Conservation (phyloP, 257 asterid species). For the Gentiana dahurica region DNA sequence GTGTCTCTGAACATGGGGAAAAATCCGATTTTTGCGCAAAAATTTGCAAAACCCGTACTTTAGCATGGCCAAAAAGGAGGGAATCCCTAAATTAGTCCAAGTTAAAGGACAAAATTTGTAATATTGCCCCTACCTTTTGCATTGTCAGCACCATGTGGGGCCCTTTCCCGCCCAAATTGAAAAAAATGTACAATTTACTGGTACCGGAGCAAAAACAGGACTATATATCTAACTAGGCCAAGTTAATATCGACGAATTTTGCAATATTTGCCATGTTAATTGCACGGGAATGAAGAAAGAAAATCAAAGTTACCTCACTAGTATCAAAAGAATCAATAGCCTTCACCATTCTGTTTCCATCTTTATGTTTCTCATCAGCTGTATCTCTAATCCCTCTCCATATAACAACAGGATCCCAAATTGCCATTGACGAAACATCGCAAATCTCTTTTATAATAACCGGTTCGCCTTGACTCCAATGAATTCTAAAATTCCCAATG, state of each 20-base stretch:
- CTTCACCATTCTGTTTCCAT: slow-evolving; percentile 58
- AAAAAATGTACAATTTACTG: too few relatives aligned
- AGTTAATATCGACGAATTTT: background rate
- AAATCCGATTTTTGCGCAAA: too few relatives aligned
- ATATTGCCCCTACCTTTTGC: too few relatives aligned
- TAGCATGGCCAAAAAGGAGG: too few relatives aligned
- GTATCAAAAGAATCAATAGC: slow-evolving; percentile 57
- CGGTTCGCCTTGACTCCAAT: slow-evolving; percentile 80
- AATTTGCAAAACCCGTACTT: too few relatives aligned
- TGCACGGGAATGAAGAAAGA: too few relatives aligned
- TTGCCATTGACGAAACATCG: slow-evolving; percentile 52
- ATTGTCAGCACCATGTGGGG: too few relatives aligned
- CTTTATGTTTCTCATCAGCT: slow-evolving; percentile 65
- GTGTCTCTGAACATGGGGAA: too few relatives aligned
- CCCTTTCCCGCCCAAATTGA: too few relatives aligned
- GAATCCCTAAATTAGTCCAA: too few relatives aligned
- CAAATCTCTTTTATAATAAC: slow-evolving; percentile 67
- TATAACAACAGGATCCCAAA: slow-evolving; percentile 81
- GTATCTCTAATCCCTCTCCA: slow-evolving; percentile 80
- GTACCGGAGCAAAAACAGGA: background rate
- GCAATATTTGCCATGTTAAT: too few relatives aligned
- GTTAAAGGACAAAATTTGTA: too few relatives aligned
- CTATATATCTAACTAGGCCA: background rate
- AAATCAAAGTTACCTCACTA: slow-evolving; percentile 50
- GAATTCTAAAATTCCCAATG: slow-evolving; percentile 61